Percentiles rank a stretch among this genome's conserved stretches.
Conservation (phyloP, 345 rosid genomes). For the Rhodamnia argentea region DNA sequence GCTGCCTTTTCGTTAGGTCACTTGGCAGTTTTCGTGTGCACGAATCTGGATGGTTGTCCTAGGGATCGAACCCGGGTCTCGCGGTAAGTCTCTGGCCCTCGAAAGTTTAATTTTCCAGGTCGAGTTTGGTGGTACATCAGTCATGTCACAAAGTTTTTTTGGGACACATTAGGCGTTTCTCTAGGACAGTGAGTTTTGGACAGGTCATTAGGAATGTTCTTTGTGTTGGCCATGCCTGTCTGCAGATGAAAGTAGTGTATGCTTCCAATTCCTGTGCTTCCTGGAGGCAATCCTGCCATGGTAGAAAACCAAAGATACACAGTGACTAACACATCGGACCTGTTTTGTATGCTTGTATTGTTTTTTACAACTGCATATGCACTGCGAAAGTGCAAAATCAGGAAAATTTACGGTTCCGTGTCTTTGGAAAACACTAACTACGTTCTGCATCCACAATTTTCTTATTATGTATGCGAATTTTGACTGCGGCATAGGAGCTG, state of each 20-base stretch:
- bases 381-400: neutral
- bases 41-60: neutral
- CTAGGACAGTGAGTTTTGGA: neutral
- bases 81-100: neutral
- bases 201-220: neutral
- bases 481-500: neutral
- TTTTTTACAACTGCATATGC: neutral
- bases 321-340: neutral
- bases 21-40: neutral
- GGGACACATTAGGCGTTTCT: no score
- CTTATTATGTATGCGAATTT: neutral
- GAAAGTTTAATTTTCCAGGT: neutral
- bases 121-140: neutral
- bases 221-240: neutral
- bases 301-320: neutral
- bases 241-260: neutral
- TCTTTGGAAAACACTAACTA: neutral
- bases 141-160: neutral
- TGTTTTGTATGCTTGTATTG: neutral
- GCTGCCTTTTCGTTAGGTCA: neutral
- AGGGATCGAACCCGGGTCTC: neutral
- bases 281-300: neutral
- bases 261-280: neutral
- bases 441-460: neutral
- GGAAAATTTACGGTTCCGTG: neutral